phyloP scores from a whole-genome alignment of 805 yeast genomes.

The Yamadazyma tumulicola region DNA sequence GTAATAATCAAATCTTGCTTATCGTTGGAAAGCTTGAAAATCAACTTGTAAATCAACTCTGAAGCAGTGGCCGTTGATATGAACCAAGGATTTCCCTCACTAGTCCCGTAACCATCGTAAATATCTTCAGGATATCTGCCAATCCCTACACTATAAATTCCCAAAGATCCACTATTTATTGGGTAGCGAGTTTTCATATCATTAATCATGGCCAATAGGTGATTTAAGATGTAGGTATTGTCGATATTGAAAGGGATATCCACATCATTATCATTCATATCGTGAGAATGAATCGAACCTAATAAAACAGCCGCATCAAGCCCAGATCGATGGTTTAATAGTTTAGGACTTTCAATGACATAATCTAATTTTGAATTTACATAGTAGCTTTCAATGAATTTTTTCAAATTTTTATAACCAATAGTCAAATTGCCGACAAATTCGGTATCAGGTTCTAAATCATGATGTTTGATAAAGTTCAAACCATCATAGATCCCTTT shows the following conservation, averaged over 20 bases:
- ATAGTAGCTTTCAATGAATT: constrained; percentile 34
- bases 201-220: constrained; percentile 57
- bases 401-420: constrained; percentile 32
- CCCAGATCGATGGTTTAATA: constrained; percentile 55
- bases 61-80: constrained; percentile 70
- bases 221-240: constrained; percentile 56
- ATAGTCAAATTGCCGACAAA: constrained; percentile 26
- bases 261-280: constrained; percentile 30
- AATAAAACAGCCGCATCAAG: constrained; percentile 74
- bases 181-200: constrained; percentile 78
- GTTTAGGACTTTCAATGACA: constrained; percentile 65
- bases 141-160: constrained; percentile 57
- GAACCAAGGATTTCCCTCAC: constrained; percentile 95
- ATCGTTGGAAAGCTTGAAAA: constrained; percentile 40
- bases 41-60: constrained; percentile 55
- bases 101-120: constrained; percentile 68
- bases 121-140: constrained; percentile 94
- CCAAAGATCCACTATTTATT: constrained; percentile 53
- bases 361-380: constrained; percentile 27
- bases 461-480: constrained; percentile 23
- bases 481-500: constrained; percentile 61
- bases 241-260: constrained; percentile 60
- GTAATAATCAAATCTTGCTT: constrained; percentile 44
- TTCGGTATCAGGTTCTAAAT: constrained; percentile 16
- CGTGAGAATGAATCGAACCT: constrained; percentile 49